Evolutionary conservation across 2,329 filamentous ascomycete species (phyloP).

Genomic region (Geosmithia putterillii): DNA sequence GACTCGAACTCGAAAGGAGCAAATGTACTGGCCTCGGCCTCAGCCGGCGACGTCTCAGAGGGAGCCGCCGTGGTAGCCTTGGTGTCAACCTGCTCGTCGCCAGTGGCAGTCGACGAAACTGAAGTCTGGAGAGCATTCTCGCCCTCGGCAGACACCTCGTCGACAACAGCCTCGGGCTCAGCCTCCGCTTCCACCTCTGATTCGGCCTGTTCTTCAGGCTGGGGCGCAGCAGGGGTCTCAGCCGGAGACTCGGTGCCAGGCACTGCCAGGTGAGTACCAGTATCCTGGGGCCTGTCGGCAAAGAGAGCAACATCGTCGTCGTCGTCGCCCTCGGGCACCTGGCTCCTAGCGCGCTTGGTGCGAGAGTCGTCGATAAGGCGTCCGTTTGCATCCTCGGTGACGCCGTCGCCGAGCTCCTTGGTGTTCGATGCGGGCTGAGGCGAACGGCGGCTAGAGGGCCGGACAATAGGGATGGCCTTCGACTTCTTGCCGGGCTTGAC

Average conservation of each 20-base stretch:
- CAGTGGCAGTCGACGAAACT: conserved; percentile 38
- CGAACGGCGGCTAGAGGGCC: conserved; percentile 42
- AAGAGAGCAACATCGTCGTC: conserved; percentile 70
- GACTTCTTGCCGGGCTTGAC: conserved; percentile 57
- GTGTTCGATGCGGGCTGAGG: conserved; percentile 14
- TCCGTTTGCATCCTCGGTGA: conserved; percentile 42
- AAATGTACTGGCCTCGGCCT: conserved; percentile 30
- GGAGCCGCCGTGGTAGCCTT: conserved; percentile 39
- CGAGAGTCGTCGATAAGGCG: conserved; percentile 53
- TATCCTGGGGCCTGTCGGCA: conserved; percentile 36
- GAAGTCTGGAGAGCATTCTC: conserved; percentile 36
- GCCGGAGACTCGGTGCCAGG: background rate
- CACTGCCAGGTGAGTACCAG: background rate
- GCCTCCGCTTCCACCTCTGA: conserved; percentile 6
- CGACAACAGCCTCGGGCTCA: conserved; percentile 9
- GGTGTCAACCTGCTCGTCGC: conserved; percentile 39
- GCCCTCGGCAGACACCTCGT: conserved; percentile 18
- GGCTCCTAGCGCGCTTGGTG: conserved; percentile 61
- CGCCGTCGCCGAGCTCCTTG: conserved; percentile 9
- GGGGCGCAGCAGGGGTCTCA: conserved; percentile 1
- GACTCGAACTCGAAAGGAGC: conserved; percentile 49
- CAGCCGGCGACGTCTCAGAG: conserved; percentile 38
- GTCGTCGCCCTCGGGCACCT: conserved; percentile 40
- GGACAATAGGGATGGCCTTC: conserved; percentile 74
- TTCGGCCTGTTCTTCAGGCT: too few relatives aligned